Evolutionary conservation across 805 yeast species (phyloP).

Genomic region (Saccharomycopsis olivae): DNA sequence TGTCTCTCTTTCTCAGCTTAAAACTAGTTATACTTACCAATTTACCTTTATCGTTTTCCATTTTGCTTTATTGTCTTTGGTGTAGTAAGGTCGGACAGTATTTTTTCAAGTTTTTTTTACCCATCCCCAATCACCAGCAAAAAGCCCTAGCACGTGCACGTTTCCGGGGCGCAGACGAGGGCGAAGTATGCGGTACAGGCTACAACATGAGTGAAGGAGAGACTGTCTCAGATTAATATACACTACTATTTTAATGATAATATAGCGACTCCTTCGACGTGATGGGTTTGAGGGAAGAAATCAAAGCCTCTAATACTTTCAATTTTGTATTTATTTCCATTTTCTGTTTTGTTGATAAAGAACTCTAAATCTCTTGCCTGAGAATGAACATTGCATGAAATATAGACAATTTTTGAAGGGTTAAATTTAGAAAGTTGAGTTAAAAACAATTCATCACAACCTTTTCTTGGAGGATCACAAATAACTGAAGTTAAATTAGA

Average conservation of each 20-base stretch:
- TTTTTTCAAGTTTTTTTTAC: neutral
- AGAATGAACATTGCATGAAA: constrained; percentile 94
- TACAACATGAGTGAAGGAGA: too few species aligned
- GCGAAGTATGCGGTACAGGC: too few species aligned
- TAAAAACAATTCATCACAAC: constrained; percentile 83
- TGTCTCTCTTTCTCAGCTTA: too few species aligned
- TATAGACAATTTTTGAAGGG: constrained; percentile 85
- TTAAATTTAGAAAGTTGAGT: constrained; percentile 73
- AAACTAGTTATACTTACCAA: constrained; percentile 61
- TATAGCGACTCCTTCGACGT: constrained; percentile 82
- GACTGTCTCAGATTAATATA: too few species aligned
- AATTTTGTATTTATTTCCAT: constrained; percentile 54
- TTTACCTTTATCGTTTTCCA: constrained; percentile 99
- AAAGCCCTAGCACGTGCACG: too few species aligned
- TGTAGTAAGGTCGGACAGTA: neutral
- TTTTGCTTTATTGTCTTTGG: constrained; percentile 35
- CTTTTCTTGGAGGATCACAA: constrained; percentile 95
- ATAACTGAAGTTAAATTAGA: constrained; percentile 74
- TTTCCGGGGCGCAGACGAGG: too few species aligned
- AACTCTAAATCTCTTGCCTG: constrained; percentile 91
- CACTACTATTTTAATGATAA: constrained; percentile 26
- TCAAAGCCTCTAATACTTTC: constrained; percentile 91
- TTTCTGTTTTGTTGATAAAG: constrained; percentile 54
- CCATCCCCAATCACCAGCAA: too few species aligned
- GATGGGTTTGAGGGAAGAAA: constrained; percentile 93